These are phyloP conservation scores for Cyclocybe aegerita DNA, from an alignment of 768 basidiomycete species.

Conservation along the genomic window DNA sequence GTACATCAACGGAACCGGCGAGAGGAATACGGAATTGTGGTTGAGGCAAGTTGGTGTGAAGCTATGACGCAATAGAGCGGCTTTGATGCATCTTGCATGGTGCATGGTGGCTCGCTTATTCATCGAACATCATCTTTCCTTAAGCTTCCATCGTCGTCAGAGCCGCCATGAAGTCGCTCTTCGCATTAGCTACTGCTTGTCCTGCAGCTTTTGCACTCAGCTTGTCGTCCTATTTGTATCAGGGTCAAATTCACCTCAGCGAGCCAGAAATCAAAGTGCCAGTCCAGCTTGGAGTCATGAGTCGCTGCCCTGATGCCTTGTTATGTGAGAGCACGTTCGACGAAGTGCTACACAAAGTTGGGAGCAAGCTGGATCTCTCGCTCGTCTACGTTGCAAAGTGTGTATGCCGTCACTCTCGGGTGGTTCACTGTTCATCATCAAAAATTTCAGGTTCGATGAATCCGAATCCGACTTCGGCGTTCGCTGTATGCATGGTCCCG, in stretches of 20 bases:
- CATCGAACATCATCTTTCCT: neutral
- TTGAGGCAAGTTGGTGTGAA: conserved; percentile 18
- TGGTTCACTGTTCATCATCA: neutral
- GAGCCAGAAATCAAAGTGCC: conserved; percentile 38
- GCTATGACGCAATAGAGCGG: conserved; percentile 25
- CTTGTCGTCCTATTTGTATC: conserved; percentile 1
- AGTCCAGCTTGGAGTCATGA: conserved; percentile 53
- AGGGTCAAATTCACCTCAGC: conserved; percentile 9
- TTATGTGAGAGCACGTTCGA: conserved; percentile 80
- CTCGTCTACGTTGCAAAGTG: conserved; percentile 77
- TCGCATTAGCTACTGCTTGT: conserved; percentile 1
- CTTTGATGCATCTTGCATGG: neutral
- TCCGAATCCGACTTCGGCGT: conserved; percentile 75
- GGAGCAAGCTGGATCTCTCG: conserved; percentile 63
- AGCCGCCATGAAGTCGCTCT: conserved; percentile 1
- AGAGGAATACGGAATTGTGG: neutral
- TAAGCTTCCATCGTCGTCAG: conserved; percentile 5
- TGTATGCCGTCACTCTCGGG: conserved; percentile 23
- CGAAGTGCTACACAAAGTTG: conserved; percentile 61
- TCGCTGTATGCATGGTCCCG: conserved; percentile 74
- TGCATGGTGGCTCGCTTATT: conserved; percentile 4
- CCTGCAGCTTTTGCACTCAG: conserved; percentile 5
- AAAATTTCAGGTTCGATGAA: conserved; percentile 50
- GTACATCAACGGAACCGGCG: neutral
- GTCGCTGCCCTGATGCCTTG: conserved; percentile 76